Conservation (phyloP, 2,329 filamentous ascomycete species). For the Monascus ruber region DNA sequence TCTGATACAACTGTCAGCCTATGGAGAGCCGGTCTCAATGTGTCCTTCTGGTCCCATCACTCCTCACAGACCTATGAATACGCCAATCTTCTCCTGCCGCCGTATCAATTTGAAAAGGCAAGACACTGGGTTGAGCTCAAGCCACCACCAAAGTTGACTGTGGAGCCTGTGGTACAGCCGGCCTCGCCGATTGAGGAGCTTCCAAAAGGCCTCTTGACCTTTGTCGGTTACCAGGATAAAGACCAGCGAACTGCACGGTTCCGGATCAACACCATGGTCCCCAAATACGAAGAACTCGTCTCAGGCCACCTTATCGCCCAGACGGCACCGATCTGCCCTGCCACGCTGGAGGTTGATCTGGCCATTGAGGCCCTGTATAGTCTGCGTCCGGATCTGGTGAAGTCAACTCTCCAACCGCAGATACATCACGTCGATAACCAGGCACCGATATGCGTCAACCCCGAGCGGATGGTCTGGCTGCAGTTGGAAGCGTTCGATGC, state of each 20-base stretch:
- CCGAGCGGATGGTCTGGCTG: constrained; percentile 13
- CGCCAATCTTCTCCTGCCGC: constrained; percentile 21
- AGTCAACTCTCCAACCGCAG: constrained; percentile 11
- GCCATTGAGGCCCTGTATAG: constrained; percentile 21
- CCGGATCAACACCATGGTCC: constrained; percentile 28
- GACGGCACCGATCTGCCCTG: constrained; percentile 30
- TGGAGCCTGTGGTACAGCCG: neutral
- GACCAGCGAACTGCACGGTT: constrained; percentile 13
- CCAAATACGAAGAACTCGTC: constrained; percentile 25
- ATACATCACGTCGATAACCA: constrained; percentile 21
- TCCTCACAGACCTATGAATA: constrained; percentile 15
- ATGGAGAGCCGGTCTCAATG: constrained; percentile 29
- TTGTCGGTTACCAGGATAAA: constrained; percentile 16
- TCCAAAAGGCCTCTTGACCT: constrained; percentile 15
- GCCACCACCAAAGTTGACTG: constrained; percentile 1
- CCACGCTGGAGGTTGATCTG: constrained; percentile 28
- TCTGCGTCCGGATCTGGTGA: constrained; percentile 15
- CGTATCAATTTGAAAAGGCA: constrained; percentile 34
- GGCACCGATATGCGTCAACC: constrained; percentile 22
- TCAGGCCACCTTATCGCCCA: constrained; percentile 29
- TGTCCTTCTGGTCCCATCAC: constrained; percentile 31
- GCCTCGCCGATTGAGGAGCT: constrained; percentile 1
- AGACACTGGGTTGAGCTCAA: constrained; percentile 27
- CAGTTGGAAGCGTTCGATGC: constrained; percentile 14
- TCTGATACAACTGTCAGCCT: constrained; percentile 19